Conservation (phyloP, 2,329 filamentous ascomycete species). For the Fusarium fracticaudum region DNA sequence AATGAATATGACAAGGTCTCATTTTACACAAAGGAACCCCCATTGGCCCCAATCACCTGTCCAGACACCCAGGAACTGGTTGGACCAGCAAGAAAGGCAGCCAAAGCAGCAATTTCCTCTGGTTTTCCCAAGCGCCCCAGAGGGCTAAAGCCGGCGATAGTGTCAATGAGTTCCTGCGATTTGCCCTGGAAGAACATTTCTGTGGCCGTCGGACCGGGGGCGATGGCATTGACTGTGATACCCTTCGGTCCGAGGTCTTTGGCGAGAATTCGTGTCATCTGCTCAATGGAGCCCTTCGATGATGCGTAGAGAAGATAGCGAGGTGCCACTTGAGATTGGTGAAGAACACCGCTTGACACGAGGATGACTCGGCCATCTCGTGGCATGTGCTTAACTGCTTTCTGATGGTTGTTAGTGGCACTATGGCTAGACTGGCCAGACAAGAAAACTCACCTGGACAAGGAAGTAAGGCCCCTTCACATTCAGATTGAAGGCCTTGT, state of each 20-base stretch:
- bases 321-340: neutral
- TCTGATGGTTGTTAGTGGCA: neutral
- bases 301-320: constrained; percentile 15
- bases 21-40: constrained; percentile 2
- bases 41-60: constrained; percentile 6
- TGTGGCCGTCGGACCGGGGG: constrained; percentile 2
- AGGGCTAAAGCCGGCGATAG: neutral
- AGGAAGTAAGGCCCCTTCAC: constrained; percentile 7
- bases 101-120: neutral
- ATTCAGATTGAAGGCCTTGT: neutral
- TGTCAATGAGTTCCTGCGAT: neutral
- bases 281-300: neutral
- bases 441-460: neutral
- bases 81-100: neutral
- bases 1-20: neutral
- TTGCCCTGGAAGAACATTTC: constrained; percentile 17
- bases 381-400: constrained; percentile 6
- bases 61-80: constrained; percentile 13
- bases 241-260: constrained; percentile 7
- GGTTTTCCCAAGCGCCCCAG: neutral
- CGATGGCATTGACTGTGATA: constrained; percentile 7
- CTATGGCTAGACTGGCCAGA: neutral
- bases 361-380: constrained; percentile 1
- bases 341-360: constrained; percentile 2
- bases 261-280: constrained; percentile 10